Evolutionary conservation across 2,329 filamentous ascomycete genomes (phyloP).

Genomic region (Stagonosporopsis tanaceti): DNA sequence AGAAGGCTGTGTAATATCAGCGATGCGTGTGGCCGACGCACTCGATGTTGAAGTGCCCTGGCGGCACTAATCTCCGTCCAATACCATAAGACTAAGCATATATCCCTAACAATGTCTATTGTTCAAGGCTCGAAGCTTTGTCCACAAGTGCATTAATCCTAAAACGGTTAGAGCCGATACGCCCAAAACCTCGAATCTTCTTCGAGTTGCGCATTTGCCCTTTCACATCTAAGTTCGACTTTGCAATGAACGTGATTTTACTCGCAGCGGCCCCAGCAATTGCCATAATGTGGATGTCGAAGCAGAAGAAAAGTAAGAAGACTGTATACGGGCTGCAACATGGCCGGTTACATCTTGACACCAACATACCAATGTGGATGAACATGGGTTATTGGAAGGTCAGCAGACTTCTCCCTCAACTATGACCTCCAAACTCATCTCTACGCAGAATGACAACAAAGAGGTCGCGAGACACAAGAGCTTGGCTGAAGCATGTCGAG

Average conservation of each 20-base stretch:
- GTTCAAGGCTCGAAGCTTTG: background rate
- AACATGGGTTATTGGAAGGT: conserved; percentile 69
- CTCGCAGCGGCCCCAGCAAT: background rate
- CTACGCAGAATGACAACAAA: background rate
- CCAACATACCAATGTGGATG: conserved; percentile 67
- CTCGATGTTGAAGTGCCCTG: conserved; percentile 59
- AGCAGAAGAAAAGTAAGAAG: background rate
- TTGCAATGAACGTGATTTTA: background rate
- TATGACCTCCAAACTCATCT: background rate
- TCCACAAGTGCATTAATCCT: background rate
- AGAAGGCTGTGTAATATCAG: conserved; percentile 68
- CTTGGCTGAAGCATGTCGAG: conserved; percentile 58
- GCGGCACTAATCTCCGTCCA: conserved; percentile 8
- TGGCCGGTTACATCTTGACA: conserved; percentile 62
- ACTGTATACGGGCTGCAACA: conserved; percentile 61
- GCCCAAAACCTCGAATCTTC: background rate
- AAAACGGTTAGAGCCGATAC: background rate
- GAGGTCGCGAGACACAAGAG: conserved; percentile 2
- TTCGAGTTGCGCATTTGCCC: background rate
- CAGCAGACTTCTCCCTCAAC: background rate
- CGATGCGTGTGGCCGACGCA: conserved; percentile 63
- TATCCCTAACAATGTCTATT: background rate
- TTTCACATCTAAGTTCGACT: background rate
- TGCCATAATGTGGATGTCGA: background rate
- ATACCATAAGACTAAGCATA: background rate